Conservation (phyloP, 805 yeast genomes). For the Yamadazyma scolyti region DNA sequence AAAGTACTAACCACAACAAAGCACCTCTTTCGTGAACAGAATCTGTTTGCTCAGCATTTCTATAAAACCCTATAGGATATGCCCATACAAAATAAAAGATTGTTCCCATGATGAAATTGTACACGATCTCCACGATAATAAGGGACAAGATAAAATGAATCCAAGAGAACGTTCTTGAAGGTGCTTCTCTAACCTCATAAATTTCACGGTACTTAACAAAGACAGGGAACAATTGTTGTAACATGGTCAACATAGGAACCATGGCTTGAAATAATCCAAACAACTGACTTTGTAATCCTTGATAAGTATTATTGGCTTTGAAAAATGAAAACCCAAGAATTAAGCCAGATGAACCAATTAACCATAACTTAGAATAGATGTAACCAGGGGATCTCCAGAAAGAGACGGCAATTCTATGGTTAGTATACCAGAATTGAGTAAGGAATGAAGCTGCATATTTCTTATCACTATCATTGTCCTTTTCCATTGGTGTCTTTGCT, state of each 20-base stretch:
- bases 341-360: slow-evolving; percentile 53
- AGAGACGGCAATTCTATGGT: slow-evolving; percentile 21
- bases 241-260: slow-evolving; percentile 34
- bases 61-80: slow-evolving; percentile 51
- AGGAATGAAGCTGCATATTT: slow-evolving; percentile 26
- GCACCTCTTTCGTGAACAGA: slow-evolving; percentile 51
- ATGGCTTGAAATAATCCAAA: slow-evolving; percentile 45
- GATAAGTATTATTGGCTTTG: slow-evolving; percentile 57
- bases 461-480: slow-evolving; percentile 22
- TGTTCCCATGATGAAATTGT: slow-evolving; percentile 43
- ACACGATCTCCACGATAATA: slow-evolving; percentile 44
- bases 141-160: slow-evolving; percentile 37
- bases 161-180: slow-evolving; percentile 44
- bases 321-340: slow-evolving; percentile 73
- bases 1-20: slow-evolving; percentile 26
- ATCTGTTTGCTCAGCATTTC: slow-evolving; percentile 49
- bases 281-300: slow-evolving; percentile 63
- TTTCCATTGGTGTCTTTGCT: slow-evolving; percentile 41
- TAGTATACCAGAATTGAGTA: slow-evolving; percentile 30
- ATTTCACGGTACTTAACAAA: slow-evolving; percentile 42
- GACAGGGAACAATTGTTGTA: slow-evolving; percentile 40
- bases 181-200: slow-evolving; percentile 45
- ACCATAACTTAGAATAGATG: slow-evolving; percentile 55
- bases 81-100: slow-evolving; percentile 44
- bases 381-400: slow-evolving; percentile 60